Evolutionary conservation across 306 rosid genomes (phyloP), one percentile per base, ranked within the genome.

Genomic region (Lotus japonicus): DNA sequence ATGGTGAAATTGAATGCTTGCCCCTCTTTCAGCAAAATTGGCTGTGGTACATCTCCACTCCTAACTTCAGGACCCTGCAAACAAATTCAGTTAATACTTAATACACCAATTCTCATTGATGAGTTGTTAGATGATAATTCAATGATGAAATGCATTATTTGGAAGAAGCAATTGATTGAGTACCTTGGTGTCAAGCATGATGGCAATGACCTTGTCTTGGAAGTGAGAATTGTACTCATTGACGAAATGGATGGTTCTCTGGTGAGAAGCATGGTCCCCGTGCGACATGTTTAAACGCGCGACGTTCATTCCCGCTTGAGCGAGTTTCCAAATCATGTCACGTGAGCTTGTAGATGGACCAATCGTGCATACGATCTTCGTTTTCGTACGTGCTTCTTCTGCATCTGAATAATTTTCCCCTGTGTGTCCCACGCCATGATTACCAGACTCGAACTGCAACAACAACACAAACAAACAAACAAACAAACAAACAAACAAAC

Each of bases 161-260:
- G n/a, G n/a, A n/a, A n/a, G n/a, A n/a, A n/a, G n/a, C n/a, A n/a
- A n/a, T n/a, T n/a, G n/a, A 21, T 21, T 21, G 23, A 26, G 5
- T 3, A 88, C 97, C 97, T 94, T 94, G 58, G 98, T 94, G 80
- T 94, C 98, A 62, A 94, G 88, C 98, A 94, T 90, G 81, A 94
- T 88, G 75, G 97, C 89, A 9, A 94, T 77, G 39, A 82, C 96
- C 76, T 81, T 90, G 61, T 94, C 88, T 15, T 77, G 80, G 66
- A 86, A 88, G 59, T 80, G 90, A 70, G 95, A 79, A 49, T 94
- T 94, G 86, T 88, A 94, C 48, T 94, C 84, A 82, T 82, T 88
- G 10, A 94, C 98, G 61, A 86, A 65, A 75, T 94, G 82, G 68
- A 94, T 85, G 13, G 98, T 88, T 76, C 86, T 87, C 75, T 86